Evolutionary conservation across 805 yeast genomes (phyloP).

Genomic region (Ogataea paradorogensis): DNA sequence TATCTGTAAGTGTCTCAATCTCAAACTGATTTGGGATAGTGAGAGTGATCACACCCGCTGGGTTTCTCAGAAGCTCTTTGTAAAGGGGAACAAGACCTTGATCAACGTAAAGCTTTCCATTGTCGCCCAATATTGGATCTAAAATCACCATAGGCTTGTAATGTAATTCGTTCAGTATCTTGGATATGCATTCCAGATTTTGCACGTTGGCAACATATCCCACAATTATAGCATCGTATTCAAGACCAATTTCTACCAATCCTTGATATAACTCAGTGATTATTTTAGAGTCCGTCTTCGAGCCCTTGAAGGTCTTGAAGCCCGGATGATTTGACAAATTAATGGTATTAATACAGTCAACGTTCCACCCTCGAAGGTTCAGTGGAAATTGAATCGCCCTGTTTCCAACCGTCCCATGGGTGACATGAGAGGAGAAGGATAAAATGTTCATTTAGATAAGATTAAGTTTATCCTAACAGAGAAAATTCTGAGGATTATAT

Average conservation of each 20-base stretch:
- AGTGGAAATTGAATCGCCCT: constrained; percentile 87
- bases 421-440: constrained; percentile 85
- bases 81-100: constrained; percentile 53
- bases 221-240: constrained; percentile 66
- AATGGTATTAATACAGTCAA: constrained; percentile 84
- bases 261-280: constrained; percentile 55
- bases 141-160: constrained; percentile 54
- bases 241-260: constrained; percentile 43
- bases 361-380: constrained; percentile 88
- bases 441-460: constrained; percentile 34
- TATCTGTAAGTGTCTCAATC: constrained; percentile 55
- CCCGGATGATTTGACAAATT: constrained; percentile 93
- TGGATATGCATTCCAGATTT: constrained; percentile 48
- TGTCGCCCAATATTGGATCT: constrained; percentile 93
- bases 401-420: constrained; percentile 94
- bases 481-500: background rate
- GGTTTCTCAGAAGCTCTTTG: constrained; percentile 41
- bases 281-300: constrained; percentile 42
- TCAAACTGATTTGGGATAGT: constrained; percentile 78
- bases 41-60: constrained; percentile 39
- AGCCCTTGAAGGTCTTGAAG: constrained; percentile 66
- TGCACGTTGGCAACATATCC: constrained; percentile 75
- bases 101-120: constrained; percentile 76
- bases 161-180: constrained; percentile 24
- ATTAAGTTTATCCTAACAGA: background rate